A percentile compares a stretch with the other conserved stretches of the same genome.
phyloP scores from a whole-genome alignment of 2,329 filamentous ascomycete genomes.

The Aspergillus vadensis region DNA sequence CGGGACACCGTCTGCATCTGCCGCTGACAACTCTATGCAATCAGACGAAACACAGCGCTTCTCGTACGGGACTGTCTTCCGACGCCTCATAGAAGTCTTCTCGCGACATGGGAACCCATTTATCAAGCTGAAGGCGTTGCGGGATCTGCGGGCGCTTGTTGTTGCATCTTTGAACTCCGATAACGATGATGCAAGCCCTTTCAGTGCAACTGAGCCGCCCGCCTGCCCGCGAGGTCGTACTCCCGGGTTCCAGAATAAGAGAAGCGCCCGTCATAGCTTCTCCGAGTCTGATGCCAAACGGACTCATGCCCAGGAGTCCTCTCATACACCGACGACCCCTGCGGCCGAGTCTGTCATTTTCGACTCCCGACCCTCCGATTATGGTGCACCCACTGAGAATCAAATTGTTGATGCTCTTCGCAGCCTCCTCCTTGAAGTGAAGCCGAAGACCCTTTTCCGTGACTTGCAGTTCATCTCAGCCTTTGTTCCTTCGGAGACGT shows the following conservation, averaged over 20 bases:
- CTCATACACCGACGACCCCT: constrained; percentile 26
- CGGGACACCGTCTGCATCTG: not conserved
- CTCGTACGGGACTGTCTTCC: constrained; percentile 78
- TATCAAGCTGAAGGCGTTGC: constrained; percentile 78
- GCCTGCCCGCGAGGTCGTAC: constrained; percentile 10
- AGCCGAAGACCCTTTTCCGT: constrained; percentile 79
- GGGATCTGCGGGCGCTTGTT: constrained; percentile 81
- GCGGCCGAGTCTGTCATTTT: constrained; percentile 34
- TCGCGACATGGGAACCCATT: constrained; percentile 87
- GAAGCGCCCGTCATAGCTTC: constrained; percentile 35
- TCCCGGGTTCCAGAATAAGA: constrained; percentile 16
- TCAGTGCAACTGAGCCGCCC: constrained; percentile 8
- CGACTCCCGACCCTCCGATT: constrained; percentile 45
- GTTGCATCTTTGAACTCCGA: constrained; percentile 69
- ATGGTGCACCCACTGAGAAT: constrained; percentile 60
- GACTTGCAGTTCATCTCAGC: constrained; percentile 73
- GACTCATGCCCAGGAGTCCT: constrained; percentile 19
- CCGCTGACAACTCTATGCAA: not conserved
- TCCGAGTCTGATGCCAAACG: constrained; percentile 26
- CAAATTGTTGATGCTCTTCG: constrained; percentile 67
- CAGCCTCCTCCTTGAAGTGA: constrained; percentile 67
- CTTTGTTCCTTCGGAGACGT: constrained; percentile 58
- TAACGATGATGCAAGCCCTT: constrained; percentile 38
- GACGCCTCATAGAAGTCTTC: constrained; percentile 78
- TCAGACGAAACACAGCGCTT: constrained; percentile 54